Base-by-base conservation (phyloP, 2,329 filamentous ascomycete genomes). In the Periconia digitata region DNA sequence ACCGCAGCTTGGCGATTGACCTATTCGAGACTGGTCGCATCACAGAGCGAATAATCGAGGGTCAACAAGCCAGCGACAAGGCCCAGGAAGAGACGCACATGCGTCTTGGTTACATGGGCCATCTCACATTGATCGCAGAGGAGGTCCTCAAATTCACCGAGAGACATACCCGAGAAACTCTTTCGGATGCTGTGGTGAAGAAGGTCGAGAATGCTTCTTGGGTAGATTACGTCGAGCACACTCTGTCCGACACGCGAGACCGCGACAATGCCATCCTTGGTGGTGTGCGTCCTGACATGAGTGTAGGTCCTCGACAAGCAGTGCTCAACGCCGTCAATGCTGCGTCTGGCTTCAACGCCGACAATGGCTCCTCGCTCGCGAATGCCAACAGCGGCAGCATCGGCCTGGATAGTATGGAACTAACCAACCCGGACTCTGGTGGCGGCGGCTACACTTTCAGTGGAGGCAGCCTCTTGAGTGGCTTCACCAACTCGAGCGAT, bases 71-170 rank as follows among this genome's bases (percentile, higher is more conserved):
- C 40, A 96, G 90, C 59, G 92, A 97, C 63, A 86, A 89, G 68
- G 89, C 90, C 0, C 90, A 97, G 71, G 77, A 82, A 50, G 84
- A 87, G 66, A 90, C 84, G 55, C 91, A 89, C 70, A 96, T 95
- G 72, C 87, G 94, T 41, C 85, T 97, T 70, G 94, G 94, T 35
- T 99, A 97, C 74, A 99, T 99, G 92, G 94, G 94, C 3, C 94
- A 99, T 71, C 78, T 99, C 43, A 99, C 94, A 0, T 81, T 99
- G 22, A 96, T 99, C 51, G 92, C 94, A 23, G 94, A 99, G 72
- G 94, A 99, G 72, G 94, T 99, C 16, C 91, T 97, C 67, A 99
- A 97, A 73, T 97, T 99, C 67, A 96, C 91, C 29, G 94, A 96
- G 72, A 85, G 94, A 46, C 90, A 96, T 70, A 88, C 92, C 3